Base-by-base conservation (phyloP, 83 land plant genomes). In the Picea engelmannii region DNA sequence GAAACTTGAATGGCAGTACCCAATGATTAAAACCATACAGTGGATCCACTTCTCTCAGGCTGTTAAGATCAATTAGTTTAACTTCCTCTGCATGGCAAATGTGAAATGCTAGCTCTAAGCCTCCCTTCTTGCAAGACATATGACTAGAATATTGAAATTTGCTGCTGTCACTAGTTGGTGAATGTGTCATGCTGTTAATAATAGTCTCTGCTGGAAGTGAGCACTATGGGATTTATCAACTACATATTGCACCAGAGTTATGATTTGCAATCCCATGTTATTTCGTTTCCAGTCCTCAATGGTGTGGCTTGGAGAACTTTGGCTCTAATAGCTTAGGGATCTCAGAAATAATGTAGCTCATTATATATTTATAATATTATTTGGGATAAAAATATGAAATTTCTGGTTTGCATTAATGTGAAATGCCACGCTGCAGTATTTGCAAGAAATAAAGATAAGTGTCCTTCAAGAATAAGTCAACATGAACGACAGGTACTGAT, bases 381-480 rank as follows among this genome's bases (percentile, higher is more conserved):
- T 61, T 63, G 60, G 31, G 7, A 21, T 59, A 15, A 42, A 31
- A 47, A 2, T 15, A 1, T 70, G 61, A 17, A 67, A 52, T 81
- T 23, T 15, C 23, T 71, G 52, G 16, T 81, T 49, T 47, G 12
- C 21, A 27, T 73, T 35, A 5, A 24, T 58, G 7, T 71, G 31
- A 60, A 27, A 62, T 82, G 27, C 1, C 81, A 93, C 93, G 91
- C 90, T 78, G 80, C 89, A 81, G 89, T 87, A 25, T 44, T 87
- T 73, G 86, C 93, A 84, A 86, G 90, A 40, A 89, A 88, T 79
- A 91, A 85, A 67, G 93, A 93, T 24, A 91, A 85, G 73, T 93
- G 87, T 40, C 93, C 93, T 40, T 90, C 91, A 85, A 86, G 95
- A 83, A 55, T 82, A 4, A 93, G 95, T 84, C 95, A 93, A 80